Percentiles rank a stretch among this genome's conserved stretches.
These are phyloP conservation scores for Aquilaria agallochum DNA, from an alignment of 441 rosid species.

Conservation along the genomic window DNA sequence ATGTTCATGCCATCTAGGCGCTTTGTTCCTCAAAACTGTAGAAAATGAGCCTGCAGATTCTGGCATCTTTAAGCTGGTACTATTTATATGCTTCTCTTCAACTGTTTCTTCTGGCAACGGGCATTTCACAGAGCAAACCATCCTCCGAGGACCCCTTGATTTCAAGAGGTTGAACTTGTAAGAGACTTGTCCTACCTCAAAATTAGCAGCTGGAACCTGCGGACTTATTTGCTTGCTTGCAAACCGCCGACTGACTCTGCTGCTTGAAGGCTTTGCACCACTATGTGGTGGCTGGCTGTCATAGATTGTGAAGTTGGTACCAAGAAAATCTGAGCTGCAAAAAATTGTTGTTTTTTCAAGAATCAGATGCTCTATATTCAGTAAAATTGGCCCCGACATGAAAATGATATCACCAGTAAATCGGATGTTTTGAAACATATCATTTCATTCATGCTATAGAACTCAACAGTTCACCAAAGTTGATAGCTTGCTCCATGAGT, in stretches of 20 bases:
- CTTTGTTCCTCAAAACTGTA: constrained; percentile 70
- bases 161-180: constrained; percentile 91
- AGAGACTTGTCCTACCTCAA: constrained; percentile 76
- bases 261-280: constrained; percentile 82
- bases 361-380: no score
- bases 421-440: no score
- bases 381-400: no score
- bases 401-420: no score
- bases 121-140: constrained; percentile 66
- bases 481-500: no score
- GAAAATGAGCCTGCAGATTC: constrained; percentile 28
- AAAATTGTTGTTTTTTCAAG: background rate
- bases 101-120: constrained; percentile 35
- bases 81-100: constrained; percentile 16
- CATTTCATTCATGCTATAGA: no score
- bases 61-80: constrained; percentile 26
- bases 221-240: constrained; percentile 93
- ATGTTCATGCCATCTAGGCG: constrained; percentile 95
- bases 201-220: constrained; percentile 86
- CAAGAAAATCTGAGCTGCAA: constrained; percentile 90
- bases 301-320: constrained; percentile 86
- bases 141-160: constrained; percentile 96
- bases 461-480: no score
- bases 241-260: constrained; percentile 73
- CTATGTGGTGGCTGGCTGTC: constrained; percentile 80